Evolutionary conservation across 1,284 basidiomycete genomes (phyloP), one percentile per base, ranked within the genome.

Genomic region (Malassezia dermatis): DNA sequence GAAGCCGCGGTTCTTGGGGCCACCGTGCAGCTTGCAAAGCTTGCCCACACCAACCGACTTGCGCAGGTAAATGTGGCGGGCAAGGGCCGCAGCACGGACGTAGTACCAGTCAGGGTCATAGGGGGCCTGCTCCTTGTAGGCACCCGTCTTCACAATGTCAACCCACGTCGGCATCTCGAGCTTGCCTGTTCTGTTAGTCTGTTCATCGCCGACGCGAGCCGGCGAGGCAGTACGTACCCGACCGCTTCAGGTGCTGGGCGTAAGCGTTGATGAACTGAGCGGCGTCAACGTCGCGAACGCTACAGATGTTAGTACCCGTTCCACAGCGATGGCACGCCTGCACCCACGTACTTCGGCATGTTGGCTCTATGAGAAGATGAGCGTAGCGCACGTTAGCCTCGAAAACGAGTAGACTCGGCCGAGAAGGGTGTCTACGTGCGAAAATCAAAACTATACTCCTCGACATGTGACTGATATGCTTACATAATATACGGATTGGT

Each of bases 41-140:
- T 89, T 88, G 73, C 93, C 93, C 64, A 96, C 84, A 77, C 93
- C 93, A 72, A 96, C 90, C 76, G 90, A 86, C 82, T 96, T 96
- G 79, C 93, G 89, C 76, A 99, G 86, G 84, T 99, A 98, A 80
- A 98, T 91, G 84, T 98, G 93, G 76, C 94, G 86, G 77, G 94
- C 93, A 66, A 99, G 80, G 62, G 93, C 89, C 75, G 93, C 93
- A 91, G 73, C 88, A 72, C 93, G 89, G 76, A 94, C 82, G 80
- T 98, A 98, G 83, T 85, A 99, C 93, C 93, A 99, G 79, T 98
- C 94, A 50, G 89, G 88, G 79, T 98, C 90, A 80, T 96, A 96
- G 56, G 93, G 93, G 52, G 91, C 91, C 64, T 93, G 88, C 81
- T 99, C 93, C 81, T 96, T 98, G 83, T 82, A 93, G 62, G 86